phyloP scores from a whole-genome alignment of 2,329 filamentous ascomycete species.

The Colletotrichum tamarilloi region DNA sequence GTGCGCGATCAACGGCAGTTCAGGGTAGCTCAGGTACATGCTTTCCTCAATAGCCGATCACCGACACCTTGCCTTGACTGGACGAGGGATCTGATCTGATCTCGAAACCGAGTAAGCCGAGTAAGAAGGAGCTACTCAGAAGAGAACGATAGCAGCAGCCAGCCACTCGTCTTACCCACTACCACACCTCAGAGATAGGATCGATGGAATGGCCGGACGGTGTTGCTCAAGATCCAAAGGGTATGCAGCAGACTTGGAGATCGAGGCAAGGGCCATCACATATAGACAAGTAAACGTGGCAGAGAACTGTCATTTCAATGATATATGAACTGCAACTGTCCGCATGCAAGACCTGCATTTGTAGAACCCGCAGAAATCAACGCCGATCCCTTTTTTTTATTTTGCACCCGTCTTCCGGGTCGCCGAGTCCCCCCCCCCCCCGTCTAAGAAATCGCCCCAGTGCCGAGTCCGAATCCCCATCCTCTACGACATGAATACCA shows the following conservation, averaged over 20 bases:
- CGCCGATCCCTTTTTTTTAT: slow-evolving; percentile 1
- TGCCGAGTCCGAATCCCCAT: slow-evolving; percentile 17
- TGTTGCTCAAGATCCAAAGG: slow-evolving; percentile 18
- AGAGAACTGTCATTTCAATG: slow-evolving; percentile 17
- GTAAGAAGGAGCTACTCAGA: slow-evolving; percentile 5
- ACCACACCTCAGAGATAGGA: not conserved
- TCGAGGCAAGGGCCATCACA: slow-evolving; percentile 5
- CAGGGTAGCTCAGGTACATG: not conserved
- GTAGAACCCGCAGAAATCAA: not conserved
- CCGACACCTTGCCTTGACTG: slow-evolving; percentile 2
- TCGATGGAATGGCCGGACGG: not conserved
- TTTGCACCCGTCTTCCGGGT: slow-evolving; percentile 6
- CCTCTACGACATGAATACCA: slow-evolving; percentile 17
- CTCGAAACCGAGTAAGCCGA: not conserved
- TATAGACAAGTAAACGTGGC: not conserved
- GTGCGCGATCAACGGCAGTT: not conserved
- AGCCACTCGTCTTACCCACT: not conserved
- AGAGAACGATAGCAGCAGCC: not conserved
- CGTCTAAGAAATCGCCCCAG: slow-evolving; percentile 26
- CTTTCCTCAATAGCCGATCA: slow-evolving; percentile 14
- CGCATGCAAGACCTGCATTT: not conserved
- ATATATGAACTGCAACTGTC: slow-evolving; percentile 28
- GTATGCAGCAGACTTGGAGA: not conserved
- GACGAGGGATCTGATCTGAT: not conserved
- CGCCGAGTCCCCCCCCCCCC: slow-evolving; percentile 23